Evolutionary conservation across 176 grass and related monocot species (phyloP), one percentile per base, ranked within the genome.

Genomic region (Oropetium thomaeum): DNA sequence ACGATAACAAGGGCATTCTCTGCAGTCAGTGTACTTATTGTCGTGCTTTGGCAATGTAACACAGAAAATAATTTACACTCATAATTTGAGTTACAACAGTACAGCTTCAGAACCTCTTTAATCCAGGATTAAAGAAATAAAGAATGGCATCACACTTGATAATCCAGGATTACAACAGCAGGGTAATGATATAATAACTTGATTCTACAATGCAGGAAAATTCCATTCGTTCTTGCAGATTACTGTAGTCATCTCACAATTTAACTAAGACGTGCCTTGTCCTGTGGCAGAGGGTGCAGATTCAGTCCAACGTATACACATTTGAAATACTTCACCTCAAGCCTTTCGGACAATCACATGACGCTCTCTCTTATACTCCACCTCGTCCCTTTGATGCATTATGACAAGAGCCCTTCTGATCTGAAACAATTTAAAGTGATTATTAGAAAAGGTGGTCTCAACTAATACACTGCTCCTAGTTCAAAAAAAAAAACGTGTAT

Each of bases 381-480:
- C 92, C 71, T 99, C 96, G 8, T 95, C 96, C 77, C 96, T 88
- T 75, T 92, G 96, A 58, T 99, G 96, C 96, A 99, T 99, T 27
- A 99, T 95, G 41, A 99, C 33, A 65, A 99, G 89, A 26, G 96
- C 96, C 65, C 96, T 99, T 85, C 96, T 89, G 53, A 99, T 87
- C 96, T 99, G 80, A 61, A 87, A 66, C 26, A 39, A 14, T 37
- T 4, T 20, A 59, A 64, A 52, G 44, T 5, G 25, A 22, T 16
- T 4, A 39, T 84, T 0, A 86, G 69, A 77, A 77, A 48, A 3
- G 62, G 2, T 1, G 26, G 10, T 13, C 32, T 62, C 23, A 17
- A 51, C 4, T 63, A n/a, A n/a, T n/a, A n/a, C n/a, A n/a, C n/a
- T n/a, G n/a, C n/a, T n/a, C n/a, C n/a, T n/a, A n/a, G n/a, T n/a